Base-by-base conservation (phyloP, 2,329 filamentous ascomycete species). In the Claviceps purpurea region DNA sequence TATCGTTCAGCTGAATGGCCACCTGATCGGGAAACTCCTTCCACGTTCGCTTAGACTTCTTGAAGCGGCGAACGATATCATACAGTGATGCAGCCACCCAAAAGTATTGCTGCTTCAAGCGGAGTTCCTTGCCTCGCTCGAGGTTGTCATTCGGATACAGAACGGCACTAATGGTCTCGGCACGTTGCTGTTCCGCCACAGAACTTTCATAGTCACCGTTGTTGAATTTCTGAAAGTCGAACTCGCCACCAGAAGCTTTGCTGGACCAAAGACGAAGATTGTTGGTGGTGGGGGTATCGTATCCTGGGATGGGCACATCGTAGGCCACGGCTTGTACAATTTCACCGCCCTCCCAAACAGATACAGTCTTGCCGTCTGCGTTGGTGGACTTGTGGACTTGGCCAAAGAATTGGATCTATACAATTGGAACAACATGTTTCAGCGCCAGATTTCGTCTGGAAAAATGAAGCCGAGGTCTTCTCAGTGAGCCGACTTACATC, bases 221-320 rank as follows among this genome's bases (percentile, higher is more conserved):
- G 72, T 98, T 98, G 82, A 98, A 98, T 68, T 97, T 97, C 64
- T 96, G 91, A 72, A 98, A 98, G 72, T 98, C 91, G 58, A 98
- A 98, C 69, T 98, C 93, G 58, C 93, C 93, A 60, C 88, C 91
- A 46, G 90, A 90, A 44, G 93, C 91, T 71, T 96, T 96, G 75
- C 89, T 96, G 45, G 89, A 95, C 93, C 93, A 98, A 41, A 98
- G 77, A 55, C 93, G 85, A 57, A 98, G 76, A 71, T 98, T 98
- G 75, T 98, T 98, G 60, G 90, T 96, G 11, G 90, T 91, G 7
- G 81, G 74, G 0, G 93, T 98, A 56, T 81, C 82, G 65, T 89
- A 97, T 10, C 93, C 93, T 20, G 93, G 93, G 59, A 97, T 88
- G 55, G 83, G 81, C 43, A 96, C 88, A 68, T 98, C 93, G 63